These are phyloP conservation scores for Colletotrichum limetticola DNA, from an alignment of 2,329 filamentous ascomycete genomes.

Conservation along the genomic window DNA sequence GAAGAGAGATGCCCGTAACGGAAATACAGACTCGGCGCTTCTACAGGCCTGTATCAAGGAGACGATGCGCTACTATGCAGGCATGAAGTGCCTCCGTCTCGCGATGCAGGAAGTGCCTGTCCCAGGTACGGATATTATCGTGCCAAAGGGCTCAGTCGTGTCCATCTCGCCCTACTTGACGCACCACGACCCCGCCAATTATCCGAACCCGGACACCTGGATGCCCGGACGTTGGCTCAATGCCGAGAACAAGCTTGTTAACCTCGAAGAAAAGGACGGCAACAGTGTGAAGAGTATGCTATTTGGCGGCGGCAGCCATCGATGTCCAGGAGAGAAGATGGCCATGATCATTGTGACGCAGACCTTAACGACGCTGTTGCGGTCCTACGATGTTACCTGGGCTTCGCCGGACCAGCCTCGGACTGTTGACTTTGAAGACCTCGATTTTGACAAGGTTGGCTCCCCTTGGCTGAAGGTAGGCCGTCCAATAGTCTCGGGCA, in stretches of 20 bases:
- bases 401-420: constrained; percentile 1
- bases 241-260: constrained; percentile 26
- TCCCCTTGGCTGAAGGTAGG: constrained; percentile 31
- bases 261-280: constrained; percentile 2
- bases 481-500: neutral
- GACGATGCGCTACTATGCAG: constrained; percentile 35
- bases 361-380: constrained; percentile 31
- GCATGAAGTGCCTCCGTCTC: constrained; percentile 17
- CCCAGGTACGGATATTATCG: constrained; percentile 7
- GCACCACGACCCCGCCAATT: constrained; percentile 33
- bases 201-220: constrained; percentile 29
- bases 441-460: constrained; percentile 36
- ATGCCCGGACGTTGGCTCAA: constrained; percentile 37
- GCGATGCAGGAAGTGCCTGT: constrained; percentile 16
- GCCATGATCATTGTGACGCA: constrained; percentile 23
- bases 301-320: constrained; percentile 19
- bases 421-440: constrained; percentile 15
- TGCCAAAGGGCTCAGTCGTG: constrained; percentile 31
- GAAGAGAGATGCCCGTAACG: constrained; percentile 32
- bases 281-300: constrained; percentile 8
- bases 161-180: constrained; percentile 34
- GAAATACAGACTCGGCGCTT: constrained; percentile 14
- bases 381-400: constrained; percentile 36
- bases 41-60: constrained; percentile 38
- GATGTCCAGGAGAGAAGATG: constrained; percentile 31